Evolutionary conservation across 139 green algal species (phyloP), one percentile per base, ranked within the genome.

Genomic region (Auxenochlorella protothecoides): DNA sequence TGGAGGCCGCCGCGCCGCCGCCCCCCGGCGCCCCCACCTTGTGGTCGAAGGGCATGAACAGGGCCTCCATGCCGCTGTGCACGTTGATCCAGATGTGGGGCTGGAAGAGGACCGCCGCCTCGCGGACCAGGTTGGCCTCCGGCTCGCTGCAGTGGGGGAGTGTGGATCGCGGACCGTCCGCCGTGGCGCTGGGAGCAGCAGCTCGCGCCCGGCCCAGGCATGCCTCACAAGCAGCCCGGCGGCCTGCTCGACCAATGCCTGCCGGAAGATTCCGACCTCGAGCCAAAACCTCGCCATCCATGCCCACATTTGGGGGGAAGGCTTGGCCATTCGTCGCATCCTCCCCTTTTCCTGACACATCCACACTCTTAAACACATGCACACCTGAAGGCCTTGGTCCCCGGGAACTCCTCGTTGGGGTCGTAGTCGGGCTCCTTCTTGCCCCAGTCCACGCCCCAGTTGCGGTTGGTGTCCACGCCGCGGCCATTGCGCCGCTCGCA

Each of bases 401-500:
- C 94, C 7, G 92, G 91, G 68, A 83, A 94, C 84, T 98, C 95
- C 78, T 99, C 94, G 2, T 68, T 63, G 2, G 90, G 88, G 72
- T 94, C 85, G 73, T 97, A 97, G 81, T 97, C 92, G 57, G 63
- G 16, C 81, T 98, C 95, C 78, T 97, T 97, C 55, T 81, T 78
- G 15, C 95, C 95, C 92, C 92, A 99, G 81, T 99, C 88, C 53
- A 97, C 79, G 60, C 71, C 84, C 83, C 85, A 99, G 82, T 99
- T 99, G 56, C 95, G 83, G 79, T 98, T 98, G 70, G 86, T 79
- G 79, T 99, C 95, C 66, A 99, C 95, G 6, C 95, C 95, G 3
- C 93, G 83, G 5, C 95, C 95, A 75, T 99, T 99, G 67, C 97
- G 97, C 16, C 95, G 88, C 79, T 98, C 93, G 79, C 95, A 99